A percentile compares a stretch with the other conserved stretches of the same genome.
These are phyloP conservation scores for Climacium dendroides DNA, from an alignment of 225 moss, liverwort and hornwort genomes.

Conservation along the genomic window DNA sequence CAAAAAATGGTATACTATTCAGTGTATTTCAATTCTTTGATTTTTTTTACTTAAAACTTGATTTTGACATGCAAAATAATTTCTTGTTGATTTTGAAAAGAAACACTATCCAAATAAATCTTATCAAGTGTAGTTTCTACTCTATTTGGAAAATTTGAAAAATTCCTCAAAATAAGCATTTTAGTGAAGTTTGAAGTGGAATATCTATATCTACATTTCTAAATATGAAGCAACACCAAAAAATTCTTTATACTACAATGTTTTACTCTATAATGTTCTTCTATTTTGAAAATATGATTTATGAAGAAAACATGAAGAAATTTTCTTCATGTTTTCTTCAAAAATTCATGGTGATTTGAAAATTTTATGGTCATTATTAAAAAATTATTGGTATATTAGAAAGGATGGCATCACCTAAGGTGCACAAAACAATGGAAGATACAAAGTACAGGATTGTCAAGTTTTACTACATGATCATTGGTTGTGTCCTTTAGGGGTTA, in stretches of 20 bases:
- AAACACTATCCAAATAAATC: not conserved
- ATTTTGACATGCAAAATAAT: not conserved
- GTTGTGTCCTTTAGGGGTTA: rapidly evolving
- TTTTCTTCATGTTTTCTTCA: not conserved
- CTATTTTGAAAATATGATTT: not conserved
- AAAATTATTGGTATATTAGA: too few species aligned
- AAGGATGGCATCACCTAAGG: too few species aligned
- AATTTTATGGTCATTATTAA: too few species aligned
- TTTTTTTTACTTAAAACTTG: not conserved
- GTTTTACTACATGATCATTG: not conserved
- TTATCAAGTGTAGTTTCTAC: not conserved
- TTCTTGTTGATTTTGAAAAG: not conserved
- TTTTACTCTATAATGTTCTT: not conserved
- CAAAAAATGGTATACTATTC: not conserved
- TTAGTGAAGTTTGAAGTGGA: not conserved
- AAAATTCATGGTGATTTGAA: not conserved
- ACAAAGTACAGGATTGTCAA: rapidly evolving
- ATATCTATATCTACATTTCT: not conserved
- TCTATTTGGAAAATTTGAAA: not conserved
- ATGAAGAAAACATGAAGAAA: not conserved
- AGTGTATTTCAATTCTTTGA: not conserved
- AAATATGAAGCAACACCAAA: not conserved
- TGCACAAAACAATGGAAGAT: not conserved
- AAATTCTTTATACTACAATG: not conserved
- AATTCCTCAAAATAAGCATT: too few species aligned